A percentile compares a stretch with the other conserved stretches of the same genome.
Evolutionary conservation across 768 basidiomycete genomes (phyloP).

Genomic region (Boletellus sp.): DNA sequence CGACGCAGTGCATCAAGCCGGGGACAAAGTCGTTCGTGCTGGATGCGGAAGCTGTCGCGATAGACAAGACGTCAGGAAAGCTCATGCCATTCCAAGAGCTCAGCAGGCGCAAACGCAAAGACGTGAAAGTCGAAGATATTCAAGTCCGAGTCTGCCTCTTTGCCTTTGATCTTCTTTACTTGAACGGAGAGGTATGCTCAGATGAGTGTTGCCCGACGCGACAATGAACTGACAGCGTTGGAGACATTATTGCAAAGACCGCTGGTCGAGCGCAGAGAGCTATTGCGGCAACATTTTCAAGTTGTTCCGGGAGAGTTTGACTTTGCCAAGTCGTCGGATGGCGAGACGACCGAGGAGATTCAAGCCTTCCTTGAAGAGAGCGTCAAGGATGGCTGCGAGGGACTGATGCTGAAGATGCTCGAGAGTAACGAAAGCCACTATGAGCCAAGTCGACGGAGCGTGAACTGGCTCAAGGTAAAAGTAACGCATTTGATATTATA

Average conservation of each 20-base stretch:
- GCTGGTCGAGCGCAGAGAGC: slow-evolving; percentile 68
- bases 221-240: slow-evolving; percentile 1
- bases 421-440: slow-evolving; percentile 90
- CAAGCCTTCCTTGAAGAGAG: slow-evolving; percentile 93
- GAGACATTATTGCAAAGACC: slow-evolving; percentile 82
- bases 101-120: slow-evolving; percentile 91
- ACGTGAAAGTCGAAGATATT: slow-evolving; percentile 97
- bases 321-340: slow-evolving; percentile 89
- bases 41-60: slow-evolving; percentile 95
- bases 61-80: slow-evolving; percentile 78
- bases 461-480: slow-evolving; percentile 97
- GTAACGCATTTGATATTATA: not conserved
- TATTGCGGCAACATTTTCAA: slow-evolving; percentile 78
- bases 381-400: slow-evolving; percentile 98
- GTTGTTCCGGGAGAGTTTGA: slow-evolving; percentile 85
- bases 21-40: slow-evolving; percentile 87
- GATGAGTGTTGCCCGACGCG: not conserved
- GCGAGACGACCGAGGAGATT: slow-evolving; percentile 88
- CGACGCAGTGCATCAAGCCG: slow-evolving; percentile 74
- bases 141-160: slow-evolving; percentile 95
- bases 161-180: slow-evolving; percentile 92
- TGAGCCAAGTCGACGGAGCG: slow-evolving; percentile 90
- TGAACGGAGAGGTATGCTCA: slow-evolving; percentile 83
- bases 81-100: slow-evolving; percentile 98
- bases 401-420: slow-evolving; percentile 99